These are phyloP conservation scores for Beauveria scarabaeidicola DNA, from an alignment of 2,329 filamentous ascomycete genomes.

Conservation along the genomic window DNA sequence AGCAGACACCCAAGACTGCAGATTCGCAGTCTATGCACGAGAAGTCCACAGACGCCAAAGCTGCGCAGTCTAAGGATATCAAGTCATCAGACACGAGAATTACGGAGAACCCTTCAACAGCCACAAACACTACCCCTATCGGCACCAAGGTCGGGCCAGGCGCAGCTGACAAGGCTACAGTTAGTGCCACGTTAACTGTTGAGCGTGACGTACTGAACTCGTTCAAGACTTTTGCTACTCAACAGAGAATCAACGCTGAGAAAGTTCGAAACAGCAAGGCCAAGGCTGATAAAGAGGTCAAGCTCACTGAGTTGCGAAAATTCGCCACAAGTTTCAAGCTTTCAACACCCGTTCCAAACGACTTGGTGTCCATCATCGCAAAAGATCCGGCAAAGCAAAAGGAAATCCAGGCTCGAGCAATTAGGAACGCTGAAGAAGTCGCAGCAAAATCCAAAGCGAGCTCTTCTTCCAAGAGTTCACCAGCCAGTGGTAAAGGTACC, in stretches of 20 bases:
- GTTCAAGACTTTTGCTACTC: conserved; percentile 56
- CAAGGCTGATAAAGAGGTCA: conserved; percentile 77
- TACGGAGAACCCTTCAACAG: conserved; percentile 24
- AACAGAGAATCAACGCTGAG: conserved; percentile 47
- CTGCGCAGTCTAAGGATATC: conserved; percentile 1
- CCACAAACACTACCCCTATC: conserved; percentile 19
- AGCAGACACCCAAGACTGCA: conserved; percentile 18
- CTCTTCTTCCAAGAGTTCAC: conserved; percentile 13
- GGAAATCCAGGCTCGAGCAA: conserved; percentile 82
- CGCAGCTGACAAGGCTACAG: conserved; percentile 31
- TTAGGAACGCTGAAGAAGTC: conserved; percentile 61
- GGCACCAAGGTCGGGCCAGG: conserved; percentile 20
- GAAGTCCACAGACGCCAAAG: conserved; percentile 18
- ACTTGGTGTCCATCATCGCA: conserved; percentile 88
- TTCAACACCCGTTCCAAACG: conserved; percentile 80
- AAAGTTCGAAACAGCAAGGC: conserved; percentile 49
- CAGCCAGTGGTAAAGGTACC: conserved; percentile 27
- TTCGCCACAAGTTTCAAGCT: conserved; percentile 94
- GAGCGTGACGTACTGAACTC: conserved; percentile 53
- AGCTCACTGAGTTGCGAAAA: conserved; percentile 88
- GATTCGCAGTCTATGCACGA: conserved; percentile 18
- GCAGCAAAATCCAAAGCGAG: conserved; percentile 46
- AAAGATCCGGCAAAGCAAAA: conserved; percentile 95
- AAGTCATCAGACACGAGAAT: conserved; percentile 23
- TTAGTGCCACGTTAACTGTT: conserved; percentile 52